These are phyloP conservation scores for Fusarium oligoseptatum DNA, from an alignment of 2,329 filamentous ascomycete species.

Conservation along the genomic window DNA sequence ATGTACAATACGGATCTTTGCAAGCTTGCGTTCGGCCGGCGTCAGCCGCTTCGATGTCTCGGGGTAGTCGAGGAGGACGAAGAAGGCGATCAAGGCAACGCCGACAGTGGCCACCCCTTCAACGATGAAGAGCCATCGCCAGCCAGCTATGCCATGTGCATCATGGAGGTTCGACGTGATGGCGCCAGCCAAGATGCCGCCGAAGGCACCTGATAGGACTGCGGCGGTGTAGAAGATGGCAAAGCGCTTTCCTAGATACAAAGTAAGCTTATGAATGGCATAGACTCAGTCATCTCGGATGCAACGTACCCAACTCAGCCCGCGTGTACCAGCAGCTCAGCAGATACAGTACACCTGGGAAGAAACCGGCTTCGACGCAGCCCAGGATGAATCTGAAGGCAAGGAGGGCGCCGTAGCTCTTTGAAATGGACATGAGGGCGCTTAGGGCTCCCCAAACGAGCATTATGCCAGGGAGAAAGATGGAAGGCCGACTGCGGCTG, in stretches of 20 bases:
- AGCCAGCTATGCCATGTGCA: background rate
- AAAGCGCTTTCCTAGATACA: background rate
- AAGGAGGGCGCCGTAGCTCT: background rate
- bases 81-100: background rate
- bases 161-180: background rate
- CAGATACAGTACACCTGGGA: background rate
- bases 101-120: background rate
- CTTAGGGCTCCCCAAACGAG: background rate
- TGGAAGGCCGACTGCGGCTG: background rate
- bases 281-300: background rate
- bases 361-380: background rate
- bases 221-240: background rate
- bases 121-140: background rate
- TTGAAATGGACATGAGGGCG: background rate
- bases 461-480: background rate
- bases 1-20: background rate
- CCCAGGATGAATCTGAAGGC: background rate
- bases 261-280: background rate
- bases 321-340: background rate
- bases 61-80: background rate
- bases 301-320: background rate
- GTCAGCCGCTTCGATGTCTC: background rate
- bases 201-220: background rate
- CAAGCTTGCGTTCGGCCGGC: background rate
- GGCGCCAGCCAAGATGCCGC: background rate